Evolutionary conservation across 164 flowering plant genomes (phyloP).

Genomic region (Platanus orientalis): DNA sequence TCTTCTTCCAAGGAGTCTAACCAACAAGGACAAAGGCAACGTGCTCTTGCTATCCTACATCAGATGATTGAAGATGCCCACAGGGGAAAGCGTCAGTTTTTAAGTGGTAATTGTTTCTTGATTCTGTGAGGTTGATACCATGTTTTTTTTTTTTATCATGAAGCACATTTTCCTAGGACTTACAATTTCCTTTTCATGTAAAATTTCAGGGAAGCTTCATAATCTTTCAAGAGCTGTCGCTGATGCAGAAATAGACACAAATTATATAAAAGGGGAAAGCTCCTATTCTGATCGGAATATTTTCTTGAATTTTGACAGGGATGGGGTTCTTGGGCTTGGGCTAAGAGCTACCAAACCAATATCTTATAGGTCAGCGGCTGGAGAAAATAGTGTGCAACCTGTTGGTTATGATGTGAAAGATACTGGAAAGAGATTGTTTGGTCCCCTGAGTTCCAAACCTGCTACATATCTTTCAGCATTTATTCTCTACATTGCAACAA

Average conservation of each 20-base stretch:
- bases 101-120: slow-evolving; percentile 59
- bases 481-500: slow-evolving; percentile 90
- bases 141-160: neutral
- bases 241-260: slow-evolving; percentile 77
- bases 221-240: slow-evolving; percentile 96
- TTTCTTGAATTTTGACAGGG: slow-evolving; percentile 39
- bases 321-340: slow-evolving; percentile 89
- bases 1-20: slow-evolving; percentile 50
- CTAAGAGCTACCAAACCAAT: slow-evolving; percentile 44
- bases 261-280: slow-evolving; percentile 46
- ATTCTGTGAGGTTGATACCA: neutral
- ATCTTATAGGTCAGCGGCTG: slow-evolving; percentile 34
- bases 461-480: slow-evolving; percentile 91
- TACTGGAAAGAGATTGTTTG: slow-evolving; percentile 66
- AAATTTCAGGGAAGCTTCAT: slow-evolving; percentile 83
- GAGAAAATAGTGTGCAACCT: slow-evolving; percentile 39
- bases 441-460: slow-evolving; percentile 65
- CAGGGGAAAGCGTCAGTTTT: slow-evolving; percentile 90
- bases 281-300: slow-evolving; percentile 38
- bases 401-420: slow-evolving; percentile 64
- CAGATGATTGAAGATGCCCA: slow-evolving; percentile 99
- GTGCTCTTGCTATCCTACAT: slow-evolving; percentile 86
- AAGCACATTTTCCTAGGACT: neutral
- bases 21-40: slow-evolving; percentile 87
- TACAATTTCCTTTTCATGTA: slow-evolving; percentile 10